A percentile compares a stretch with the other conserved stretches of the same genome.
Evolutionary conservation across 352 stramenopile genomes (phyloP).

Genomic region (Phytophthora rubi): DNA sequence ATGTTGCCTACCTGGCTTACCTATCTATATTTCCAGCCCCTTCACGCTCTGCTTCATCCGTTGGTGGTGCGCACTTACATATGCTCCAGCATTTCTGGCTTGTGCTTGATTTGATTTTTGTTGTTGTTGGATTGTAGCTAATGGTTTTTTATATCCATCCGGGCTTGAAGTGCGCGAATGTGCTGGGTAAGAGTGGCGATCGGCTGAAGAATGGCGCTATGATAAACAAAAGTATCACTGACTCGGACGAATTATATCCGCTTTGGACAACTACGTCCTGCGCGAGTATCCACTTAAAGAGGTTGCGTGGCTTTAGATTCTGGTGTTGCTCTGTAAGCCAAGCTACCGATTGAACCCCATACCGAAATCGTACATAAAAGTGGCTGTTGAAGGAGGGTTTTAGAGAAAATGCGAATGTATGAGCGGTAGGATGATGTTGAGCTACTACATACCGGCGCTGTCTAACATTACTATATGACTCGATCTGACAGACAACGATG

Average conservation of each 20-base stretch:
- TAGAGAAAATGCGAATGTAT: constrained; percentile 79
- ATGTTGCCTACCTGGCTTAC: no score
- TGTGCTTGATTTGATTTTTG: neutral
- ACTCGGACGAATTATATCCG: constrained; percentile 89
- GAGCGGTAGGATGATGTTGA: neutral
- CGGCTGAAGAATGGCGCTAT: constrained; percentile 91
- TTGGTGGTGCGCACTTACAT: no score
- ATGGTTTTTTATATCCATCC: constrained; percentile 11
- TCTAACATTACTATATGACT: neutral
- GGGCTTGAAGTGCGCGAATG: constrained; percentile 81
- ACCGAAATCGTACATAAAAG: constrained; percentile 86
- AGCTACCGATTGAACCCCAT: constrained; percentile 71
- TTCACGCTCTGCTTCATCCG: no score
- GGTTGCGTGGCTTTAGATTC: neutral
- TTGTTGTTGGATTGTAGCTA: neutral
- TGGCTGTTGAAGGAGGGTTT: constrained; percentile 90
- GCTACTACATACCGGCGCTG: neutral
- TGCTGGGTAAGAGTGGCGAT: constrained; percentile 83
- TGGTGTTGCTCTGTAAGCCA: constrained; percentile 32
- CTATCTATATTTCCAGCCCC: no score
- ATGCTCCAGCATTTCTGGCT: no score
- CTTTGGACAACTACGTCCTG: constrained; percentile 69
- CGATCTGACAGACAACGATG: constrained; percentile 74
- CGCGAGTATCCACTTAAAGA: neutral
- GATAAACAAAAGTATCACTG: constrained; percentile 94